These are phyloP conservation scores for Santalum album DNA, from an alignment of 164 flowering plant genomes.

Conservation along the genomic window DNA sequence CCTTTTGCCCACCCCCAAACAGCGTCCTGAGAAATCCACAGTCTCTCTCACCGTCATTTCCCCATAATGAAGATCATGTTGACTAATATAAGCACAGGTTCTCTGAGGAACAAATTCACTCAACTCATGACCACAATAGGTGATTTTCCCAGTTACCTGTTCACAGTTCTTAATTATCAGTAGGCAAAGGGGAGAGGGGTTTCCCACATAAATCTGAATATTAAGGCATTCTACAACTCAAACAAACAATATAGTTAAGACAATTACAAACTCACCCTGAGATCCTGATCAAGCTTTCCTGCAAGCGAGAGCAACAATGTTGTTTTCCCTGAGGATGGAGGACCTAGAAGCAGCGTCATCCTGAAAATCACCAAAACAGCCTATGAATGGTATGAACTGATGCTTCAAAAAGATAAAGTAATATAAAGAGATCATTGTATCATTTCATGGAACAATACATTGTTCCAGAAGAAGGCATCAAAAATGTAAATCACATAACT, in stretches of 20 bases:
- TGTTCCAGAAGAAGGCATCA: background rate
- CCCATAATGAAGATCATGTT: conserved; percentile 50
- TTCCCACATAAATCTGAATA: too few species aligned
- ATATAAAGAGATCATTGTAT: background rate
- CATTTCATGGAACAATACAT: background rate
- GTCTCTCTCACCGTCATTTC: conserved; percentile 64
- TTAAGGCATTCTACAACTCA: background rate
- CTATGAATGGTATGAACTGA: background rate
- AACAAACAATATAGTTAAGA: conserved; percentile 1
- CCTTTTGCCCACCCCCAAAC: conserved; percentile 58
- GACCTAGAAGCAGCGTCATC: conserved; percentile 42
- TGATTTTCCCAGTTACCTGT: conserved; percentile 42
- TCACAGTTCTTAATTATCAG: background rate
- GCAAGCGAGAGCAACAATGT: conserved; percentile 41
- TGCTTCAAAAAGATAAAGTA: too few species aligned
- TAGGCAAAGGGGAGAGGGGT: too few species aligned
- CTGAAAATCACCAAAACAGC: conserved; percentile 10
- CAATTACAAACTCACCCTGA: conserved; percentile 19
- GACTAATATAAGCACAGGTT: conserved; percentile 48
- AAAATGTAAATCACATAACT: background rate
- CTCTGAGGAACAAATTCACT: conserved; percentile 44
- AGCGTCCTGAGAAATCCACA: conserved; percentile 53
- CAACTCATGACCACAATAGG: conserved; percentile 49
- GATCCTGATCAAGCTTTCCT: conserved; percentile 27
- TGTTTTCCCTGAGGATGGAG: conserved; percentile 50